A percentile compares a stretch with the other conserved stretches of the same genome.
These are phyloP conservation scores for Tuber borchii DNA, from an alignment of 495 filamentous ascomycete species.

Conservation along the genomic window DNA sequence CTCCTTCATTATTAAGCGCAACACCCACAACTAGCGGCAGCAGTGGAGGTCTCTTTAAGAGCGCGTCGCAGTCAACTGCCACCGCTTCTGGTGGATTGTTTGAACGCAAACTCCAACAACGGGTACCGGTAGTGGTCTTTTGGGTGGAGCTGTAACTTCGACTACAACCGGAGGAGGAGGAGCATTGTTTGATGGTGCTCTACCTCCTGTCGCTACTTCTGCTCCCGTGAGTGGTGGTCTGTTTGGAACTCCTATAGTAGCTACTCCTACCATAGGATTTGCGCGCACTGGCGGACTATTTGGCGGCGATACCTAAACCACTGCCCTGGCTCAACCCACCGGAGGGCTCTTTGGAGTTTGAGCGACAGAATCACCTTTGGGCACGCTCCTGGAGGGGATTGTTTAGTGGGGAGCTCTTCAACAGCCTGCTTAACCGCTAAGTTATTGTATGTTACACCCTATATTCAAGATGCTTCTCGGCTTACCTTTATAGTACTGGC, in stretches of 20 bases:
- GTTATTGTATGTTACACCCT: slow-evolving; percentile 50
- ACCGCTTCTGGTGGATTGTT: slow-evolving; percentile 21
- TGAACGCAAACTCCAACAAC: slow-evolving; percentile 2
- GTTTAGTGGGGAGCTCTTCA: slow-evolving; percentile 43
- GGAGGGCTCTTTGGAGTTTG: slow-evolving; percentile 31
- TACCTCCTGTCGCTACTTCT: slow-evolving; percentile 20
- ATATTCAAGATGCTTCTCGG: background rate
- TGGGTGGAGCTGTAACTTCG: slow-evolving; percentile 1
- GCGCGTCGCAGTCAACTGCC: slow-evolving; percentile 6
- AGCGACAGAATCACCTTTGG: background rate
- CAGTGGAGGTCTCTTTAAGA: slow-evolving; percentile 25
- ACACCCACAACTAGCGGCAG: slow-evolving; percentile 13
- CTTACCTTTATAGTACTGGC: slow-evolving; percentile 23
- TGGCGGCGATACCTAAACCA: slow-evolving; percentile 11
- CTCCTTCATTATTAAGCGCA: slow-evolving; percentile 18
- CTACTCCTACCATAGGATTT: slow-evolving; percentile 5
- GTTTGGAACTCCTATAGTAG: slow-evolving; percentile 20
- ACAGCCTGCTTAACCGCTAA: slow-evolving; percentile 44
- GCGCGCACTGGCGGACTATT: slow-evolving; percentile 21
- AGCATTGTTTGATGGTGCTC: background rate
- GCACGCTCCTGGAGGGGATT: slow-evolving; percentile 28
- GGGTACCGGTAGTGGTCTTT: slow-evolving; percentile 6
- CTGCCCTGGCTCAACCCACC: slow-evolving; percentile 15
- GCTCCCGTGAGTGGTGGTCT: slow-evolving; percentile 20
- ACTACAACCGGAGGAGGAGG: background rate